A percentile compares a stretch with the other conserved stretches of the same genome.
These are phyloP conservation scores for Candida silvicultrix DNA, from an alignment of 805 yeast genomes.

Conservation along the genomic window DNA sequence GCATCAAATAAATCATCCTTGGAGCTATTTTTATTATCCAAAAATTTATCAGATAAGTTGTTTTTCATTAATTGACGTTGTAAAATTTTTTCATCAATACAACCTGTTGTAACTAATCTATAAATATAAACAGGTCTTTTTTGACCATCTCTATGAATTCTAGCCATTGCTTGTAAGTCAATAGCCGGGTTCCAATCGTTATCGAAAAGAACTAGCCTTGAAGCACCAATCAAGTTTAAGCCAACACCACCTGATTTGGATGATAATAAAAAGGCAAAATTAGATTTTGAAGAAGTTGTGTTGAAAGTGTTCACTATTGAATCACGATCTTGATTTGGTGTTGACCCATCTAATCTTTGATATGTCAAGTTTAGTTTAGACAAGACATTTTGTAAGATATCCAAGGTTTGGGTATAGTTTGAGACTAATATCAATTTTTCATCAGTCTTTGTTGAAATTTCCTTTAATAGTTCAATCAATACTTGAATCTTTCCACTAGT, in stretches of 20 bases:
- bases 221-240: slow-evolving; percentile 83
- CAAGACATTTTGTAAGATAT: slow-evolving; percentile 58
- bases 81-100: slow-evolving; percentile 89
- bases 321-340: slow-evolving; percentile 62
- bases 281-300: slow-evolving; percentile 20
- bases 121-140: slow-evolving; percentile 70
- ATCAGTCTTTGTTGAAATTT: slow-evolving; percentile 33
- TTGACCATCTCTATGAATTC: slow-evolving; percentile 95
- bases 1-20: slow-evolving; percentile 63
- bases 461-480: slow-evolving; percentile 48
- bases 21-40: slow-evolving; percentile 35
- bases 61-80: slow-evolving; percentile 86
- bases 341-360: slow-evolving; percentile 77
- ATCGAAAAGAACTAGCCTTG: slow-evolving; percentile 77
- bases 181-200: slow-evolving; percentile 97
- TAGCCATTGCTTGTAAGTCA: slow-evolving; percentile 92
- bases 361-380: slow-evolving; percentile 42
- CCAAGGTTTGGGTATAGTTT: slow-evolving; percentile 82
- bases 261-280: slow-evolving; percentile 66
- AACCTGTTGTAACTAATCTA: slow-evolving; percentile 79
- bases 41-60: slow-evolving; percentile 69
- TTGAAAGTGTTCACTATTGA: slow-evolving; percentile 57
- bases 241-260: slow-evolving; percentile 96
- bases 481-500: slow-evolving; percentile 58
- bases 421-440: slow-evolving; percentile 87